Evolutionary conservation across 345 rosid genomes (phyloP).

Genomic region (thale cress (Arabidopsis thaliana)): DNA sequence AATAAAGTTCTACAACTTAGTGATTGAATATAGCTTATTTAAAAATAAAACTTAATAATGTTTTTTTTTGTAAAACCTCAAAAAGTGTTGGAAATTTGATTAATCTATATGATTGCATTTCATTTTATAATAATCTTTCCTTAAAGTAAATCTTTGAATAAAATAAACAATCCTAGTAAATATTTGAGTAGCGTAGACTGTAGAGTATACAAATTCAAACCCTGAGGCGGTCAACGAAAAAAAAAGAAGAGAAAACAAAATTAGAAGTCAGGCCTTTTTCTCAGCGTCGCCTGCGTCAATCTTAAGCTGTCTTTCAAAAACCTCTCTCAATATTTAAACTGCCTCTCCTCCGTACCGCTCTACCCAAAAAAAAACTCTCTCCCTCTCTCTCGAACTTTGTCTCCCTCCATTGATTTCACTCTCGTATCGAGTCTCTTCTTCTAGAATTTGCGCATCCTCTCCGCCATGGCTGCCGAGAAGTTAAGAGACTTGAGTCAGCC

Average conservation of each 20-base stretch:
- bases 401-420: slow-evolving; percentile 30
- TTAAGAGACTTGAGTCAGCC: slow-evolving; percentile 91
- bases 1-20: too few species aligned
- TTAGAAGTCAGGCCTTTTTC: slow-evolving; percentile 25
- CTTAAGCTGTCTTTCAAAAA: slow-evolving; percentile 66
- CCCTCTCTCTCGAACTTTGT: slow-evolving; percentile 32
- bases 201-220: slow-evolving; percentile 3
- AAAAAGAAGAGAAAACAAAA: slow-evolving; percentile 9
- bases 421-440: slow-evolving; percentile 2
- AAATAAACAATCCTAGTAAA: not conserved
- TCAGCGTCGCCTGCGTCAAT: slow-evolving; percentile 63
- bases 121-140: too few species aligned
- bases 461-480: slow-evolving; percentile 90
- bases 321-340: slow-evolving; percentile 18
- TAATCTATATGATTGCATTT: too few species aligned
- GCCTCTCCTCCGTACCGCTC: slow-evolving; percentile 27
- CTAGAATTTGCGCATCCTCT: slow-evolving; percentile 17
- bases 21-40: too few species aligned
- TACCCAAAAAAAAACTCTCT: not conserved
- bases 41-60: too few species aligned
- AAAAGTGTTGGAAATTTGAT: too few species aligned
- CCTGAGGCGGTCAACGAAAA: slow-evolving; percentile 1
- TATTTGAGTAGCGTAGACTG: not conserved
- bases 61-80: too few species aligned
- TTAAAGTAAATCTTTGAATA: too few species aligned